A percentile compares a stretch with the other conserved stretches of the same genome.
Evolutionary conservation across 2,329 filamentous ascomycete genomes (phyloP).

Genomic region (Fusarium acutatum): DNA sequence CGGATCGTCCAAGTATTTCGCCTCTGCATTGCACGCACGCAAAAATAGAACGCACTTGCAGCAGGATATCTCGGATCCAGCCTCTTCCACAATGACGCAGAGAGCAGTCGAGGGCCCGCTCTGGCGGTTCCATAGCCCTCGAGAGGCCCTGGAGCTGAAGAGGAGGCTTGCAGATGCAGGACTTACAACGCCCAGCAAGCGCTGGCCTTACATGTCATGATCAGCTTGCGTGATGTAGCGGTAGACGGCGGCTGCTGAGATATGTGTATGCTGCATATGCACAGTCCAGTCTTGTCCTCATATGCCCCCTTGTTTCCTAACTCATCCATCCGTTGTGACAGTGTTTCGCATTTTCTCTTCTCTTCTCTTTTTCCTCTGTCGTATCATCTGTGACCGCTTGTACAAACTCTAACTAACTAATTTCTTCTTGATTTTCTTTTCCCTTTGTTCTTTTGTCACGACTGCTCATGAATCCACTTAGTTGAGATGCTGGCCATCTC

Average conservation of each 20-base stretch:
- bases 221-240: constrained; percentile 5
- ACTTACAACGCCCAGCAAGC: constrained; percentile 32
- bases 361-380: constrained; percentile 17
- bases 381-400: constrained; percentile 13
- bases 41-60: constrained; percentile 30
- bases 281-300: constrained; percentile 7
- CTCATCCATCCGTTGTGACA: constrained; percentile 7
- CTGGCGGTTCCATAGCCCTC: constrained; percentile 23
- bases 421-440: constrained; percentile 9
- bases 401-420: constrained; percentile 5
- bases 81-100: constrained; percentile 25
- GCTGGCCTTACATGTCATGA: constrained; percentile 16
- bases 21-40: background rate
- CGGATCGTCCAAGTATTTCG: constrained; percentile 7
- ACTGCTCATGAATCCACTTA: constrained; percentile 38
- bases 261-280: background rate
- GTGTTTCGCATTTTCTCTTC: constrained; percentile 26
- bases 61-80: constrained; percentile 9
- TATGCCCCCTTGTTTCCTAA: constrained; percentile 27
- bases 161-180: constrained; percentile 35
- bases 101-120: constrained; percentile 17
- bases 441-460: constrained; percentile 31
- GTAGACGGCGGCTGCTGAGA: constrained; percentile 17
- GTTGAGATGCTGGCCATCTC: constrained; percentile 51
- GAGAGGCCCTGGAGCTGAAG: constrained; percentile 22